Base-by-base conservation (phyloP, 495 filamentous ascomycete genomes). In the Stereocaulon alpinum region DNA sequence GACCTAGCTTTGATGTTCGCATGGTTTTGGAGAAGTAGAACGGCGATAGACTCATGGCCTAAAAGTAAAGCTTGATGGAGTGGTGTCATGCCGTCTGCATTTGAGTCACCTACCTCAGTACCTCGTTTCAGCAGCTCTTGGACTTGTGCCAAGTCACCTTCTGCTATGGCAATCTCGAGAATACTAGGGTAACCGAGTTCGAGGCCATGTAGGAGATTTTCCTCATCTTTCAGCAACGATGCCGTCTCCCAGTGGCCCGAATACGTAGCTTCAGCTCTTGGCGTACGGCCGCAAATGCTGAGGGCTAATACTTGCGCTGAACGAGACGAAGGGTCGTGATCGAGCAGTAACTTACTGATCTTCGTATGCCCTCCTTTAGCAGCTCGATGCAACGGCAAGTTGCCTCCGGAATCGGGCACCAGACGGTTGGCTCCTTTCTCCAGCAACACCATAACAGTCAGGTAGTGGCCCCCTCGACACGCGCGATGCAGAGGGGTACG, bases 381-480 rank as follows among this genome's bases (percentile, higher is more conserved):
- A 17, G 61, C 61, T 55, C 40, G 34, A 55, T 63, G 58, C 18
- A 63, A 48, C 30, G 61, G 22, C 5, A 50, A 55, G 22, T 61
- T 41, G 12, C 49, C 49, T 20, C 14, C 15, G 32, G 3, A 17
- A 27, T 61, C 58, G 42, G 30, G 32, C 1, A 55, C 11, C 14
- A 55, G 22, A 12, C 24, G 18, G 24, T 63, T 27, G 34, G 57
- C 61, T 22, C 56, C 37, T n/a, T 43, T 30, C 49, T 49, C 30
- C 20, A 63, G 45, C 0, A 63, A 50, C 37, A 49, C 30, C 6
- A 24, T 37, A 4, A 54, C 58, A 17, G 32, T 43, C 6, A 51
- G 18, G 20, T 50, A 42, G 27, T 61, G 48, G 32, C 48, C 41
- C 27, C 58, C 58, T 55, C 49, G 41, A 43, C 40, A 60, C 9